Percentiles rank a stretch among this genome's conserved stretches.
Evolutionary conservation across 352 stramenopile species (phyloP).

Genomic region (Globisporangium lucens): DNA sequence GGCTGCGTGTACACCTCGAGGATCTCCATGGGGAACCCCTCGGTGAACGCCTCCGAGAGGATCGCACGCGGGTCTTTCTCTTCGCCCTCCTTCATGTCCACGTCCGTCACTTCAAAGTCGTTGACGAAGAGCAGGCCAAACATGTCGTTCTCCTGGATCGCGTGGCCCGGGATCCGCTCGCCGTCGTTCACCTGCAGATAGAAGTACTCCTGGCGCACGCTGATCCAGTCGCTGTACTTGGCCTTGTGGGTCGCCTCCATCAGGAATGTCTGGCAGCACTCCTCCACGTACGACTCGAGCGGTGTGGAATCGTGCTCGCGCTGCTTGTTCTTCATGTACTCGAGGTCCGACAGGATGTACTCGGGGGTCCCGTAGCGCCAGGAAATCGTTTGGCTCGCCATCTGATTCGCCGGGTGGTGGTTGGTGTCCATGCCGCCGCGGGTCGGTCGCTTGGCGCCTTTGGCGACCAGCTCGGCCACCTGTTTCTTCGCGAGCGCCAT

Average conservation of each 20-base stretch:
- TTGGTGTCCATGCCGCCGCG: conserved; percentile 36
- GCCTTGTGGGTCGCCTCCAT: conserved; percentile 79
- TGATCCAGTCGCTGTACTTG: conserved; percentile 56
- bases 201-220: conserved; percentile 54
- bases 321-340: conserved; percentile 57
- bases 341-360: conserved; percentile 75
- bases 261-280: conserved; percentile 73
- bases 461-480: conserved; percentile 44
- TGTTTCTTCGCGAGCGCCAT: conserved; percentile 57
- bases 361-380: conserved; percentile 72
- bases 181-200: conserved; percentile 76
- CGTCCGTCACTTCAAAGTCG: conserved; percentile 28
- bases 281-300: conserved; percentile 69
- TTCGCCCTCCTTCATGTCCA: conserved; percentile 30
- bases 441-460: conserved; percentile 51
- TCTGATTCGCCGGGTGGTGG: neutral
- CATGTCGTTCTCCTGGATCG: conserved; percentile 58
- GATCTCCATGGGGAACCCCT: conserved; percentile 80
- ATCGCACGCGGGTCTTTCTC: conserved; percentile 51
- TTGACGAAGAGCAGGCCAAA: conserved; percentile 66
- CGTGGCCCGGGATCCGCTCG: conserved; percentile 30
- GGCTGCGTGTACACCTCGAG: conserved; percentile 76
- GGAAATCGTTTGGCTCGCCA: conserved; percentile 17
- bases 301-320: conserved; percentile 55
- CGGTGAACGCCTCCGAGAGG: conserved; percentile 59